phyloP scores from a whole-genome alignment of 2,329 filamentous ascomycete genomes.

The Colletotrichum falcatum region DNA sequence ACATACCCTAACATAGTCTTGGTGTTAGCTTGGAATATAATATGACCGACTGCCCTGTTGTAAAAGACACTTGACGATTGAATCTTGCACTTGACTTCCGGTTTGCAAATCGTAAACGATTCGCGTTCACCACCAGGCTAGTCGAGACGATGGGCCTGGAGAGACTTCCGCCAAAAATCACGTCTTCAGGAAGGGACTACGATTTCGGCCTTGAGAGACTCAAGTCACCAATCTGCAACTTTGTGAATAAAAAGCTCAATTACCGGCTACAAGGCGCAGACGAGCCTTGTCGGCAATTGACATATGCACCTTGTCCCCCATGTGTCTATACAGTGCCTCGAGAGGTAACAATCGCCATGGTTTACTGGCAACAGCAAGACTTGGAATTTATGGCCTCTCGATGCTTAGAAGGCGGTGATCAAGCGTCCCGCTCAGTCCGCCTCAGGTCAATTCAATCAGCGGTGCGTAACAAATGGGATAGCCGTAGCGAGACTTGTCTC shows the following conservation, averaged over 20 bases:
- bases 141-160: accelerated
- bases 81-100: background rate
- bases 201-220: background rate
- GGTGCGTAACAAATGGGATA: background rate
- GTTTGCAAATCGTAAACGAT: background rate
- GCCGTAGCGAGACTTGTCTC: background rate
- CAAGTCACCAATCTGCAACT: too few relatives aligned
- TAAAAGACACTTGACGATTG: too few relatives aligned
- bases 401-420: background rate
- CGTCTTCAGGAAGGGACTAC: background rate
- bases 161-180: background rate
- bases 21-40: too few relatives aligned
- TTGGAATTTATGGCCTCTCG: too few relatives aligned
- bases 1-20: too few relatives aligned
- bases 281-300: too few relatives aligned
- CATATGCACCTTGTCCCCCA: background rate
- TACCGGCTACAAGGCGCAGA: too few relatives aligned
- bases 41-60: too few relatives aligned
- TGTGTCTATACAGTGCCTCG: background rate
- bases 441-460: background rate
- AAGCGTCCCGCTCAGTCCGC: background rate
- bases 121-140: too few relatives aligned
- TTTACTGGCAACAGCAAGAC: background rate
- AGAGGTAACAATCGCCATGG: too few relatives aligned
- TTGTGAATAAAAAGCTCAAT: too few relatives aligned